Conservation (phyloP, 805 yeast species). For the Debaryomyces castellii region DNA sequence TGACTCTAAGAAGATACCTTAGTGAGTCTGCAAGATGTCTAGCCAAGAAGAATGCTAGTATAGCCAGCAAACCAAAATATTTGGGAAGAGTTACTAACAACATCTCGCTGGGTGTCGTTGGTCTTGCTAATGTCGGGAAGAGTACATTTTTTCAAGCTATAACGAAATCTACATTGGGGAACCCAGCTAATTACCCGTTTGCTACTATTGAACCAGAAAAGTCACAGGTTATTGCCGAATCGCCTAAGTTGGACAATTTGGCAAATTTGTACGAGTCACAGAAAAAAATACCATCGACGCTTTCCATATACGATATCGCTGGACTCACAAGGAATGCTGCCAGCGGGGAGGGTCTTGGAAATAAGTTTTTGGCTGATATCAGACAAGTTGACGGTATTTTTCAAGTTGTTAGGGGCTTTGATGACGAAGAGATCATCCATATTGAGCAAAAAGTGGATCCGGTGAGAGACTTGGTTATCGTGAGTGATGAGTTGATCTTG, state of each 20-base stretch:
- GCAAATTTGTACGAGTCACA: slow-evolving; percentile 48
- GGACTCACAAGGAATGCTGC: slow-evolving; percentile 64
- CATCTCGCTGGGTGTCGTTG: slow-evolving; percentile 46
- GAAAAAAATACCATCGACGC: slow-evolving; percentile 51
- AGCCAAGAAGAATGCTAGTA: slow-evolving; percentile 4
- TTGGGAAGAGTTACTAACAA: slow-evolving; percentile 39
- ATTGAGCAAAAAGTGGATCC: slow-evolving; percentile 60
- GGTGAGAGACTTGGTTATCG: slow-evolving; percentile 59
- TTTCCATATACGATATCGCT: slow-evolving; percentile 67
- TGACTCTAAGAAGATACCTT: neutral
- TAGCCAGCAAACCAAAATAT: slow-evolving; percentile 6
- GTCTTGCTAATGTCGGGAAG: slow-evolving; percentile 63
- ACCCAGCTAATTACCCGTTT: slow-evolving; percentile 61
- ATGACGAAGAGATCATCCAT: slow-evolving; percentile 65
- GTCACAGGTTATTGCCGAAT: slow-evolving; percentile 55
- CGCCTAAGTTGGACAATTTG: slow-evolving; percentile 48
- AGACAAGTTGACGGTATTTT: slow-evolving; percentile 71
- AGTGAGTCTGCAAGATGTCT: neutral
- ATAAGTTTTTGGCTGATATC: slow-evolving; percentile 66
- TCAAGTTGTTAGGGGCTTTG: slow-evolving; percentile 67
- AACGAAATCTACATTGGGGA: slow-evolving; percentile 58
- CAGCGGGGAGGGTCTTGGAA: slow-evolving; percentile 73
- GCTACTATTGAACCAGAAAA: slow-evolving; percentile 78
- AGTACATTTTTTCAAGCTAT: slow-evolving; percentile 52
- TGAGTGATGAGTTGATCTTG: slow-evolving; percentile 60